Percentiles rank a stretch among this genome's conserved stretches.
These are phyloP conservation scores for Ogataea pini DNA, from an alignment of 805 yeast genomes.

Conservation along the genomic window DNA sequence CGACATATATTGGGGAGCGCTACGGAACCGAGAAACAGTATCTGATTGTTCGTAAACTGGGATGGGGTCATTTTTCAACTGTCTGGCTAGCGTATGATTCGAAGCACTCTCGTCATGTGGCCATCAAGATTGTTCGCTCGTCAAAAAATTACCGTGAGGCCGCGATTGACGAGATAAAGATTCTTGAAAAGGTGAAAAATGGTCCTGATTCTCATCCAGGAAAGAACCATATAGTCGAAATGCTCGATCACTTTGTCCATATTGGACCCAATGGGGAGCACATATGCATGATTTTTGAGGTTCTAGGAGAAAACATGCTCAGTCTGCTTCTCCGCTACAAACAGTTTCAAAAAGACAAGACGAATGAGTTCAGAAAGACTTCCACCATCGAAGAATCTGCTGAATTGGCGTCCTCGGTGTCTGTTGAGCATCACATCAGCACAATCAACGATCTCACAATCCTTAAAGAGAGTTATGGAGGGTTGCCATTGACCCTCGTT, in stretches of 20 bases:
- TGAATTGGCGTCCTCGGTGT: slow-evolving; percentile 6
- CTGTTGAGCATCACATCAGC: slow-evolving; percentile 25
- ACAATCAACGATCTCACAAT: slow-evolving; percentile 37
- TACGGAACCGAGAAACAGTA: slow-evolving; percentile 49
- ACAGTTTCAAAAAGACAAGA: slow-evolving; percentile 36
- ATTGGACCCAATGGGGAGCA: slow-evolving; percentile 65
- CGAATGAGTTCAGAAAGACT: slow-evolving; percentile 26
- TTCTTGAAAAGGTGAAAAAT: slow-evolving; percentile 40
- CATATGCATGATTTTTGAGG: slow-evolving; percentile 67
- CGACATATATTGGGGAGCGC: slow-evolving; percentile 55
- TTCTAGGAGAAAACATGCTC: slow-evolving; percentile 60
- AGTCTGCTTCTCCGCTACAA: slow-evolving; percentile 51
- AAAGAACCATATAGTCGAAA: slow-evolving; percentile 49
- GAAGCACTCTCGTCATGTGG: slow-evolving; percentile 47
- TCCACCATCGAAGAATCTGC: slow-evolving; percentile 13
- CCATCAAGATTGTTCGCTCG: slow-evolving; percentile 62
- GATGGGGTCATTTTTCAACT: slow-evolving; percentile 74
- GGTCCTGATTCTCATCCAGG: slow-evolving; percentile 48
- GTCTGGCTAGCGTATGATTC: slow-evolving; percentile 63
- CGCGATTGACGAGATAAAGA: slow-evolving; percentile 62
- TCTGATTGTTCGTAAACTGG: slow-evolving; percentile 54
- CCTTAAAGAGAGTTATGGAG: slow-evolving; percentile 46
- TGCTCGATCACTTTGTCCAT: slow-evolving; percentile 57
- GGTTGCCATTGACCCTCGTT: slow-evolving; percentile 54
- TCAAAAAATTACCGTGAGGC: slow-evolving; percentile 56